These are phyloP conservation scores for Agaricales sp. DNA, from an alignment of 1,284 basidiomycete species.

Conservation along the genomic window DNA sequence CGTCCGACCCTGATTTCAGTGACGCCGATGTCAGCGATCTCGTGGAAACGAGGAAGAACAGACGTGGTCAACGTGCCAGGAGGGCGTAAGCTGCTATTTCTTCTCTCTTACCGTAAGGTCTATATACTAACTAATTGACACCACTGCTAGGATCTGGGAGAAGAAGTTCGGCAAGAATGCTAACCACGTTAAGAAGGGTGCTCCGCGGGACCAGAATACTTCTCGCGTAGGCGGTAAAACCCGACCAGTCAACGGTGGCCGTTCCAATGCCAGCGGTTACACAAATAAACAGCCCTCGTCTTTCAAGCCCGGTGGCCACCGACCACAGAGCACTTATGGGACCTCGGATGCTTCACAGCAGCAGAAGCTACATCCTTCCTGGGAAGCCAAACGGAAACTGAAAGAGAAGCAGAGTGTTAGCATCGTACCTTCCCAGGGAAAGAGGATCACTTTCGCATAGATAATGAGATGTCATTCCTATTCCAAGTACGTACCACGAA, in stretches of 20 bases:
- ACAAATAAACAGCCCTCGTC: neutral
- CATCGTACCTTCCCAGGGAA: constrained; percentile 53
- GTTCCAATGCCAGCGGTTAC: neutral
- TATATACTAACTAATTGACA: constrained; percentile 6
- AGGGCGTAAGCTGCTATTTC: constrained; percentile 71
- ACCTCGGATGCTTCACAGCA: constrained; percentile 3
- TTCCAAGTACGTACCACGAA: neutral
- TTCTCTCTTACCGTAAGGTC: constrained; percentile 8
- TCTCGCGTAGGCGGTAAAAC: neutral
- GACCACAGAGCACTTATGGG: neutral
- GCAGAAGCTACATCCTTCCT: constrained; percentile 69
- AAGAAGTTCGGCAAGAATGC: constrained; percentile 90
- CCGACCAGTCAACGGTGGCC: neutral
- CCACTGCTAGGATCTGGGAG: constrained; percentile 89
- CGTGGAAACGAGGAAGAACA: constrained; percentile 71
- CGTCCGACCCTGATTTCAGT: constrained; percentile 71
- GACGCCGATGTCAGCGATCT: constrained; percentile 50
- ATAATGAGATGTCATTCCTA: too few relatives aligned
- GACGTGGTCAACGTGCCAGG: constrained; percentile 85
- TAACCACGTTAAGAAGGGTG: constrained; percentile 77
- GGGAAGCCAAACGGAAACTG: constrained; percentile 81
- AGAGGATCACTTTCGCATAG: constrained; percentile 52
- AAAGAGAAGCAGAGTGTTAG: constrained; percentile 51
- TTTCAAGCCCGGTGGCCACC: neutral
- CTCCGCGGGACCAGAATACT: constrained; percentile 18